phyloP scores from a whole-genome alignment of 2,329 filamentous ascomycete genomes.

The Pochonia chlamydosporia region DNA sequence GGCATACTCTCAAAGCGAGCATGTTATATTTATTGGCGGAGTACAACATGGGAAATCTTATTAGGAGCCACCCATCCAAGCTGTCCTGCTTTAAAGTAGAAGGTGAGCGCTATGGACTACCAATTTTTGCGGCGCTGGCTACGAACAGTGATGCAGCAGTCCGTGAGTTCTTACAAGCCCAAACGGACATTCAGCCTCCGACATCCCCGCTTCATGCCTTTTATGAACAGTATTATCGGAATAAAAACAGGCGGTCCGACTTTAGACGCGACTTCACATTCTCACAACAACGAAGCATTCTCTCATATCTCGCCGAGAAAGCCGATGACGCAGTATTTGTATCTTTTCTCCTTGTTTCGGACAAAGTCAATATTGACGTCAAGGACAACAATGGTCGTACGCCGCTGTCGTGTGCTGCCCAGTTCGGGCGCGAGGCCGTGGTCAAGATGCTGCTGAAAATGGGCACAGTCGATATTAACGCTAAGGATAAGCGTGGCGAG shows the following conservation, averaged over 20 bases:
- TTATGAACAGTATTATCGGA: not conserved
- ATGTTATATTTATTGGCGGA: conserved; percentile 11
- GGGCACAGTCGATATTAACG: too few species aligned
- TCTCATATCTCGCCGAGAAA: conserved; percentile 27
- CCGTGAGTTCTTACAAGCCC: not conserved
- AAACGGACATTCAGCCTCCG: not conserved
- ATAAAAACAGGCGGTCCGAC: not conserved
- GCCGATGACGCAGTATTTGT: conserved; percentile 47
- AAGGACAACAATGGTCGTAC: too few species aligned
- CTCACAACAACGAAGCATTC: not conserved
- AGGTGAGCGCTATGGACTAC: conserved; percentile 5
- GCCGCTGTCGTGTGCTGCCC: too few species aligned
- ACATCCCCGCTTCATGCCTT: not conserved
- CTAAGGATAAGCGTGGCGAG: too few species aligned
- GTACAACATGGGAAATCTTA: not conserved
- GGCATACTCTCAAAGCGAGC: not conserved
- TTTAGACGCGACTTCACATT: conserved; percentile 4
- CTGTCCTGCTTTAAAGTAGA: accelerated
- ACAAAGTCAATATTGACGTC: too few species aligned
- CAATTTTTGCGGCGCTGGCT: conserved; percentile 12
- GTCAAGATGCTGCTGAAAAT: too few species aligned
- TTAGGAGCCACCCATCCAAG: not conserved
- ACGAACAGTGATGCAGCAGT: not conserved
- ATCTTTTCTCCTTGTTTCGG: not conserved
- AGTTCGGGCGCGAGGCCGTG: too few species aligned